These are phyloP conservation scores for Diversispora eburnea DNA, from an alignment of 192 early-diverging fungal genomes.

Conservation along the genomic window DNA sequence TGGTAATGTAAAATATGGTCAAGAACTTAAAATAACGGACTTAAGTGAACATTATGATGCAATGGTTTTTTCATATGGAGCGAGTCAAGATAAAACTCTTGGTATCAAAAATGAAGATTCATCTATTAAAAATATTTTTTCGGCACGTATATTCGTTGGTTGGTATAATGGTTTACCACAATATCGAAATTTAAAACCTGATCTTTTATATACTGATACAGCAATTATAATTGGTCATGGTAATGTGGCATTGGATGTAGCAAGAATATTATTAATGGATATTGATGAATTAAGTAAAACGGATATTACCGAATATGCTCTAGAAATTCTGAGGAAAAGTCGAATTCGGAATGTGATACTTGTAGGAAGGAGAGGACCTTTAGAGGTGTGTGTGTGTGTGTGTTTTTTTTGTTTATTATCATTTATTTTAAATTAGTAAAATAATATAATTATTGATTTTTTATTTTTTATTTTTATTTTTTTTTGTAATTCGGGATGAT, in stretches of 20 bases:
- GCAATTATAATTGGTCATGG: slow-evolving; percentile 88
- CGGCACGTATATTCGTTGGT: slow-evolving; percentile 83
- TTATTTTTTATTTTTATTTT: not conserved
- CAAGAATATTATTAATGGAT: slow-evolving; percentile 76
- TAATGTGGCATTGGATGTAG: slow-evolving; percentile 92
- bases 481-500: not conserved
- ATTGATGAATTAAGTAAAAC: slow-evolving; percentile 72
- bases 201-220: slow-evolving; percentile 65
- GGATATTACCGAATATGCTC: slow-evolving; percentile 77
- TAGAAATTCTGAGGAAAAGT: slow-evolving; percentile 62
- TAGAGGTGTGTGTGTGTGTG: slow-evolving; percentile 79
- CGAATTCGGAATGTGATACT: slow-evolving; percentile 79
- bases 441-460: not conserved
- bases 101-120: slow-evolving; percentile 66
- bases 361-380: slow-evolving; percentile 86
- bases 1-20: slow-evolving; percentile 75
- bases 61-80: slow-evolving; percentile 84
- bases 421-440: not conserved
- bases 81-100: slow-evolving; percentile 66
- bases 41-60: slow-evolving; percentile 66
- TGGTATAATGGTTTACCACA: slow-evolving; percentile 93
- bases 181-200: slow-evolving; percentile 54
- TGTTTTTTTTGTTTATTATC: not conserved
- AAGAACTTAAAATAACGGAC: slow-evolving; percentile 43
- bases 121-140: slow-evolving; percentile 53